phyloP scores from a whole-genome alignment of 1,139 yeast genomes.

The Taiozyma sp. region DNA sequence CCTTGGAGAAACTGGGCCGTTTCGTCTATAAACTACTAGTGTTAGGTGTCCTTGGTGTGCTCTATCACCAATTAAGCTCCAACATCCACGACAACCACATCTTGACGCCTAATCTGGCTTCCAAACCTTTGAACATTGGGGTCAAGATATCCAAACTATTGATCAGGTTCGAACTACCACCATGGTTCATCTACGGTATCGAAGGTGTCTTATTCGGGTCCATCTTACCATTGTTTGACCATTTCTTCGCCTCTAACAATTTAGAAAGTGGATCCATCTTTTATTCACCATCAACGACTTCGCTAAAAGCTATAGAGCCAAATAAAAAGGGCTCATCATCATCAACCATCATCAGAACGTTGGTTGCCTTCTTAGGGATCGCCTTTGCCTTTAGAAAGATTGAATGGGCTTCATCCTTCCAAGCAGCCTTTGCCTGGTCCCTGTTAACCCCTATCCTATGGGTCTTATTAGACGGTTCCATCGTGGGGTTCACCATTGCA shows the following conservation, averaged over 20 bases:
- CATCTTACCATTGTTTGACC: constrained; percentile 54
- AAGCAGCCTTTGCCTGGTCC: constrained; percentile 74
- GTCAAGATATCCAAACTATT: constrained; percentile 16
- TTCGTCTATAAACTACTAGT: not conserved
- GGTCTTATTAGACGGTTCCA: constrained; percentile 73
- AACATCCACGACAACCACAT: not conserved
- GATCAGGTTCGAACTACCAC: constrained; percentile 21
- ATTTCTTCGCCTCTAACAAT: constrained; percentile 7
- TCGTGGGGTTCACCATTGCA: constrained; percentile 25
- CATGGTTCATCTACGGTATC: constrained; percentile 36
- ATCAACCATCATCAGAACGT: constrained; percentile 49
- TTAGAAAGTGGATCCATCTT: not conserved
- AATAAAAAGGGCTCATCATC: not conserved
- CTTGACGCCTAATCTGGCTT: constrained; percentile 25
- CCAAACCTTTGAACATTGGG: constrained; percentile 30
- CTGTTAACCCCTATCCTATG: constrained; percentile 76
- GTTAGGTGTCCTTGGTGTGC: constrained; percentile 4
- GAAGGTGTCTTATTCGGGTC: constrained; percentile 65
- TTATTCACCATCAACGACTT: not conserved
- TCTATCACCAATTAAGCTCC: constrained; percentile 4
- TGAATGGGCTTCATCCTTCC: constrained; percentile 74
- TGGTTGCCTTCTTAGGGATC: constrained; percentile 77
- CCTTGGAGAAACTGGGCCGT: not conserved
- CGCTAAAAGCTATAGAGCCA: not conserved
- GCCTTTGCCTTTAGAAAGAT: constrained; percentile 79